Evolutionary conservation across 257 asterid species (phyloP).

Genomic region (Orobanche coerulescens): DNA sequence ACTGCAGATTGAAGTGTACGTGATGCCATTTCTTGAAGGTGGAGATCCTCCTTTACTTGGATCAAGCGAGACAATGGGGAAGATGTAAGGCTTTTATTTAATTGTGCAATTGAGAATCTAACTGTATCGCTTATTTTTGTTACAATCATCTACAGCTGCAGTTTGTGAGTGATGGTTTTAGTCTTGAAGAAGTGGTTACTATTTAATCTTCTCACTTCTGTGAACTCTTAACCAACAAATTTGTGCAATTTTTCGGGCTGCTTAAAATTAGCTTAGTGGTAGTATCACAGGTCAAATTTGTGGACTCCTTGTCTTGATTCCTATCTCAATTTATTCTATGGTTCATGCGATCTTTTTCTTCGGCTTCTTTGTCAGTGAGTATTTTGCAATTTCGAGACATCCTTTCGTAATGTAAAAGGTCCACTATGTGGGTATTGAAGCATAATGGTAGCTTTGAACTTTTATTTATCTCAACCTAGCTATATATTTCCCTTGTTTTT

Average conservation of each 20-base stretch:
- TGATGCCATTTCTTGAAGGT: conserved; percentile 20
- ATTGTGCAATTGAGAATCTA: conserved; percentile 19
- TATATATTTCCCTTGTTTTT: not conserved
- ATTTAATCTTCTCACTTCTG: conserved; percentile 6
- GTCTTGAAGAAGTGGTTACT: not conserved
- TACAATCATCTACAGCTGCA: not conserved
- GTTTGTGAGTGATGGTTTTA: conserved; percentile 6
- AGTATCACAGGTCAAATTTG: not conserved
- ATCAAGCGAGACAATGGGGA: conserved; percentile 21
- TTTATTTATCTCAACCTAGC: not conserved
- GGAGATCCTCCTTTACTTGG: conserved; percentile 17
- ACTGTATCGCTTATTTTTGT: conserved; percentile 22
- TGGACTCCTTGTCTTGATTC: not conserved
- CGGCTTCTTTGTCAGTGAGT: not conserved
- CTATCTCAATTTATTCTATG: not conserved
- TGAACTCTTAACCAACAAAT: not conserved
- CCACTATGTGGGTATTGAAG: not conserved
- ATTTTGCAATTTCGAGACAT: not conserved
- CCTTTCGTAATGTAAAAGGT: not conserved
- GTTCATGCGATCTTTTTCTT: not conserved
- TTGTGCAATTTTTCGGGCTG: not conserved
- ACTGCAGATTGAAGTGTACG: conserved; percentile 26
- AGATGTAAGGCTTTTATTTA: conserved; percentile 16
- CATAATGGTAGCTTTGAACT: not conserved
- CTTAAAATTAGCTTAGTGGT: not conserved